phyloP scores from a whole-genome alignment of 2,329 filamentous ascomycete genomes.

The Aspergillus pseudotamarii region DNA sequence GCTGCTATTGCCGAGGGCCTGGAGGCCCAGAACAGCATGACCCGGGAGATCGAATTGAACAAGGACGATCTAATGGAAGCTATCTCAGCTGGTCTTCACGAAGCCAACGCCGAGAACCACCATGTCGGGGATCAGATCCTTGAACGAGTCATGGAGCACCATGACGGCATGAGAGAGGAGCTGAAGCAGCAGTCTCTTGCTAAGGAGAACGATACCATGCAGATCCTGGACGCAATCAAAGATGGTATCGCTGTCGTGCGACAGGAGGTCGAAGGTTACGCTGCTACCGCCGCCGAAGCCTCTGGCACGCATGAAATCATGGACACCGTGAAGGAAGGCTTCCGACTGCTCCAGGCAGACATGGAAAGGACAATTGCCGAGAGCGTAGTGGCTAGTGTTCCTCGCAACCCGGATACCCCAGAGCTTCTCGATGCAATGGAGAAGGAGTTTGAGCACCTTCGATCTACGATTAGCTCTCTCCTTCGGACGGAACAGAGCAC shows the following conservation, averaged over 20 bases:
- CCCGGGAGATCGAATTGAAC: slow-evolving; percentile 63
- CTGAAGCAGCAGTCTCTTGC: slow-evolving; percentile 79
- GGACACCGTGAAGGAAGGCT: slow-evolving; percentile 65
- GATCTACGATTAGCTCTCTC: slow-evolving; percentile 73
- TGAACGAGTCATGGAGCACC: slow-evolving; percentile 59
- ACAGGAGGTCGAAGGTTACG: slow-evolving; percentile 77
- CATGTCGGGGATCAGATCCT: slow-evolving; percentile 62
- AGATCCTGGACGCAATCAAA: slow-evolving; percentile 83
- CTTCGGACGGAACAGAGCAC: slow-evolving; percentile 62
- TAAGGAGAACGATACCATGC: slow-evolving; percentile 80
- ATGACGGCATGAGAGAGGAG: slow-evolving; percentile 64
- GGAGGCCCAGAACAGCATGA: slow-evolving; percentile 47
- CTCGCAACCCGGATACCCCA: slow-evolving; percentile 60
- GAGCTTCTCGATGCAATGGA: slow-evolving; percentile 74
- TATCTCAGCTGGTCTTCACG: slow-evolving; percentile 59
- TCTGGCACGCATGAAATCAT: slow-evolving; percentile 78
- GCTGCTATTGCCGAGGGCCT: slow-evolving; percentile 63
- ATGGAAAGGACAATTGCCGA: slow-evolving; percentile 57
- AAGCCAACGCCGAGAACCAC: slow-evolving; percentile 54
- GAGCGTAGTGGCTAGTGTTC: slow-evolving; percentile 35
- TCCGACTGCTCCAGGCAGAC: slow-evolving; percentile 63
- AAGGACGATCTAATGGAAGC: slow-evolving; percentile 60
- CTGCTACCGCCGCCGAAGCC: slow-evolving; percentile 70
- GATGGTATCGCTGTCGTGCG: slow-evolving; percentile 83
- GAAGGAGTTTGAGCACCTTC: slow-evolving; percentile 79